Percentiles rank a stretch among this genome's conserved stretches.
Conservation (phyloP, 2,329 filamentous ascomycete genomes). For the Xylariaceae sp. region DNA sequence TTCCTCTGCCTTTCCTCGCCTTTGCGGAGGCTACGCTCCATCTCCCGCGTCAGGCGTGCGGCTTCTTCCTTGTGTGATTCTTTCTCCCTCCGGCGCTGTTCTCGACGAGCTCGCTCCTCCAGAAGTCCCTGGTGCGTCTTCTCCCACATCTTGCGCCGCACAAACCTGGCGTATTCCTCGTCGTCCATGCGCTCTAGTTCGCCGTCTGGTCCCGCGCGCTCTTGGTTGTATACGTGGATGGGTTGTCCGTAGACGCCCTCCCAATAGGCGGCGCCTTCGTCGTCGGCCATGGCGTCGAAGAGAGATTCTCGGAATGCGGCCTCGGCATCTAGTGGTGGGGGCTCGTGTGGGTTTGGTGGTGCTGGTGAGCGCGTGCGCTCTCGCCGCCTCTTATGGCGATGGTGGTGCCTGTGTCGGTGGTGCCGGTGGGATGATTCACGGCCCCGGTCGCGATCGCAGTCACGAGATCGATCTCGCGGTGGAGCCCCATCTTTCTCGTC, state of each 20-base stretch:
- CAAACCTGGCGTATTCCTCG: slow-evolving; percentile 85
- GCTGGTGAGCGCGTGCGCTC: slow-evolving; percentile 40
- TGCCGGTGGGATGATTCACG: slow-evolving; percentile 15
- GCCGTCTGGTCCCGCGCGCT: slow-evolving; percentile 44
- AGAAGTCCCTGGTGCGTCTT: slow-evolving; percentile 82
- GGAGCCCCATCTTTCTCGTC: slow-evolving; percentile 11
- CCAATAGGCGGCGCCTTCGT: slow-evolving; percentile 95
- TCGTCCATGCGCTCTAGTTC: slow-evolving; percentile 83
- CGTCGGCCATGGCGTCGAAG: slow-evolving; percentile 95
- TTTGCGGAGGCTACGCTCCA: slow-evolving; percentile 66
- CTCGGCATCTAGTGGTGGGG: slow-evolving; percentile 59
- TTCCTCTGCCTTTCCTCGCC: slow-evolving; percentile 61
- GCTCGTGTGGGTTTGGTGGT: slow-evolving; percentile 46
- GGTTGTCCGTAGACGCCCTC: slow-evolving; percentile 95
- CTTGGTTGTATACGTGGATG: slow-evolving; percentile 72
- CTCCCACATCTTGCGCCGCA: slow-evolving; percentile 92
- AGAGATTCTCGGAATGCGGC: slow-evolving; percentile 87
- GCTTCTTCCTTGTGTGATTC: slow-evolving; percentile 37
- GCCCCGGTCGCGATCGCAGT: slow-evolving; percentile 6
- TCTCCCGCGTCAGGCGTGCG: slow-evolving; percentile 53
- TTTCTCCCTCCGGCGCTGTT: slow-evolving; percentile 52
- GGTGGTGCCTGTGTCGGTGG: slow-evolving; percentile 28
- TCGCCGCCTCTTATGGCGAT: slow-evolving; percentile 26
- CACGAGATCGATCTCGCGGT: neutral
- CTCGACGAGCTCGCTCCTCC: slow-evolving; percentile 67